These are phyloP conservation scores for Penicillium steckii DNA, from an alignment of 495 filamentous ascomycete species.

Conservation along the genomic window DNA sequence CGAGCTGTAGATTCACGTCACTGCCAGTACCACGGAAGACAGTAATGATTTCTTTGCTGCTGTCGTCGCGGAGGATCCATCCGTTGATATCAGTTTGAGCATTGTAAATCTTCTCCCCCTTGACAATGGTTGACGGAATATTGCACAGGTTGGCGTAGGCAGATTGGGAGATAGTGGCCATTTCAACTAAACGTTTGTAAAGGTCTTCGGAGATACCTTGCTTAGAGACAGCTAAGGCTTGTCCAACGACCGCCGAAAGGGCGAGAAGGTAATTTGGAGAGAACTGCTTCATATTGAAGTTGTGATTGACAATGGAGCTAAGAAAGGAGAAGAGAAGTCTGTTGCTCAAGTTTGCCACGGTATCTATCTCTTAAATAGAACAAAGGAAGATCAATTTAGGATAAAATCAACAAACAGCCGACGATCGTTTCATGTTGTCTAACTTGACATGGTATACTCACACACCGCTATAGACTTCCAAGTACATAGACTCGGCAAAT, in stretches of 20 bases:
- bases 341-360: too few relatives aligned
- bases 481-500: too few relatives aligned
- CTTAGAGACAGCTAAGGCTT: conserved; percentile 1
- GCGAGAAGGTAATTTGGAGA: background rate
- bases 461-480: too few relatives aligned
- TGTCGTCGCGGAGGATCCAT: conserved; percentile 10
- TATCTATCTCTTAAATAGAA: too few relatives aligned
- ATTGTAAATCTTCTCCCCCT: conserved; percentile 6
- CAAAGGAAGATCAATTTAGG: too few relatives aligned
- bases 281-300: conserved; percentile 2
- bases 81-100: conserved; percentile 9
- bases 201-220: conserved; percentile 2
- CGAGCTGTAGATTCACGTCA: conserved; percentile 4
- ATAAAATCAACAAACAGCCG: too few relatives aligned
- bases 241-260: background rate
- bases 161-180: conserved; percentile 8
- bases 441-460: too few relatives aligned
- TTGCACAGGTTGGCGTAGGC: conserved; percentile 8
- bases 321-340: too few relatives aligned
- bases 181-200: conserved; percentile 6
- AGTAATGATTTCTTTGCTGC: conserved; percentile 3
- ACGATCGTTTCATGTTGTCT: too few relatives aligned
- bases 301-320: too few relatives aligned
- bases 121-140: conserved; percentile 2
- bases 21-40: conserved; percentile 9